Evolutionary conservation across 352 stramenopile genomes (phyloP), one percentile per base, ranked within the genome.

Genomic region (Globisporangium yorkense): DNA sequence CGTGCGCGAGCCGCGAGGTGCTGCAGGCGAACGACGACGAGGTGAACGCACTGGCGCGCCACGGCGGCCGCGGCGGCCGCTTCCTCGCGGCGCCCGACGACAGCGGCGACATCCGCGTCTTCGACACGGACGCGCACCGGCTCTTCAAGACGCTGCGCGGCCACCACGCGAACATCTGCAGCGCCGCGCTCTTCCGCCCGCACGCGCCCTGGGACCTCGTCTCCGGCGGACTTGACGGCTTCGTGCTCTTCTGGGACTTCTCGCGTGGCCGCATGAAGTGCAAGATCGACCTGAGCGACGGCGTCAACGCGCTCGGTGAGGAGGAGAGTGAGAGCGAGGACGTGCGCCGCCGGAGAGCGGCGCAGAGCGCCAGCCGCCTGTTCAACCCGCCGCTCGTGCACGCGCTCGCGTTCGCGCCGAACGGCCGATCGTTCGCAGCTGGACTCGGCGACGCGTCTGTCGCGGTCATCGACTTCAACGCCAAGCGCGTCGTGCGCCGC

Each of bases 331-430:
- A 31, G 29, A 59, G 24, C 9, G 37, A 24, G 13, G 7, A 15
- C 37, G 27, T 21, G 5, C 18, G 8, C 24, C 24, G 24, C 24
- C 1, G 24, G 24, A 27, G 24, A 27, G 24, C 24, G 24, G 24
- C 24, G 18, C 41, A 46, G 41, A 24, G 41, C 16, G 41, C 41
- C 10, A 18, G 73, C 37, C 81, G 87, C 66, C 72, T 89, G 59
- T 88, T 86, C 54, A 92, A 92, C 54, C 82, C 82, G 18, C 82
- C 82, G 33, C 71, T 92, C 20, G 80, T 92, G 54, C 73, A 92
- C 56, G 69, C 75, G 27, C 51, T 92, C 40, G 75, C 70, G 31
- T 92, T 89, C 44, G 73, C 77, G 21, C 44, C 75, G 8, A 83
- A 85, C 39, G 82, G 82, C 10, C 83, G 80, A 61, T 84, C 74